Percentiles rank a stretch among this genome's conserved stretches.
These are phyloP conservation scores for Fusarium chuoi DNA, from an alignment of 2,329 filamentous ascomycete species.

Conservation along the genomic window DNA sequence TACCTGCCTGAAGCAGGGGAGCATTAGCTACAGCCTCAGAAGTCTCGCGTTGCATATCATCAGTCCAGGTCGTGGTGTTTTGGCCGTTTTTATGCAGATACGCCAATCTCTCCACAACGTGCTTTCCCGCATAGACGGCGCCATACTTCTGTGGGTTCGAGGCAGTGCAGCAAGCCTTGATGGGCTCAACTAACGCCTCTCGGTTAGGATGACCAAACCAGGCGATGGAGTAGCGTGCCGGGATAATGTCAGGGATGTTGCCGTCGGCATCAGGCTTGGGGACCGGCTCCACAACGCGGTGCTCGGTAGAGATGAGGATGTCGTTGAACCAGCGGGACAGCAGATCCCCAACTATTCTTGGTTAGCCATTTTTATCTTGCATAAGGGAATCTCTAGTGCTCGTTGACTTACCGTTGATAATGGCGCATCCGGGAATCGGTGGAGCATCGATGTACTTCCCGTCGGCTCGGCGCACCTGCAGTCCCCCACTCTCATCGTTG, in stretches of 20 bases:
- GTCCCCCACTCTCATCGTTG: not conserved
- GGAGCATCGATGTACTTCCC: not conserved
- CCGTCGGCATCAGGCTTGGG: not conserved
- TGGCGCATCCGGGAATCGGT: not conserved
- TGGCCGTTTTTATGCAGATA: not conserved
- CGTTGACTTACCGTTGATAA: not conserved
- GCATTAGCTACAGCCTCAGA: not conserved
- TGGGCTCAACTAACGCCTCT: not conserved
- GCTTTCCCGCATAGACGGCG: not conserved
- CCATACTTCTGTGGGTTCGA: not conserved
- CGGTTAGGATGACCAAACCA: not conserved
- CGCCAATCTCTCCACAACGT: not conserved
- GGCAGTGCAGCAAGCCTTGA: not conserved
- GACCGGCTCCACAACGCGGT: not conserved
- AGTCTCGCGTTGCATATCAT: not conserved
- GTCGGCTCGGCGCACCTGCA: not conserved
- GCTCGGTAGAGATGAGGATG: not conserved
- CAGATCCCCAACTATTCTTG: not conserved
- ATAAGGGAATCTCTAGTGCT: not conserved
- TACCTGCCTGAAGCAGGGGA: not conserved
- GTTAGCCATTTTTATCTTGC: not conserved
- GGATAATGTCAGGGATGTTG: not conserved
- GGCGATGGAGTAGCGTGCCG: not conserved
- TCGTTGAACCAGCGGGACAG: not conserved
- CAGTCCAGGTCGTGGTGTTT: not conserved